Evolutionary conservation across 164 flowering plant species (phyloP).

Genomic region (Saururus chinensis): DNA sequence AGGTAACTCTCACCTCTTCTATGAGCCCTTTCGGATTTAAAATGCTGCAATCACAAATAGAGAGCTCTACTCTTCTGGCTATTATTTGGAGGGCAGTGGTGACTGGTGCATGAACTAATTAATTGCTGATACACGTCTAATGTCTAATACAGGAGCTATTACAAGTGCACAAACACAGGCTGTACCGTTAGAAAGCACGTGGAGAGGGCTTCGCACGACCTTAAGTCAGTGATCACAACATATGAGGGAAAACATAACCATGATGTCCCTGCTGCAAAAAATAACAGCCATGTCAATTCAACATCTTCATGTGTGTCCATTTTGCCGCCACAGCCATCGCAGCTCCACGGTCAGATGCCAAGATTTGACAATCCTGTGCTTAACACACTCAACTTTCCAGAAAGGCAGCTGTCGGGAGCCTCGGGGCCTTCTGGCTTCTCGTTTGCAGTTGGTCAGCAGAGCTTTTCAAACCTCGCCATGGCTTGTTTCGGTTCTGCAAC

Average conservation of each 20-base stretch:
- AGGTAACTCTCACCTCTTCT: constrained; percentile 27
- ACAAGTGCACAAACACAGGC: constrained; percentile 85
- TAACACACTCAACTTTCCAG: too few species aligned
- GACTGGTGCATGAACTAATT: too few species aligned
- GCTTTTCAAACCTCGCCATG: constrained; percentile 41
- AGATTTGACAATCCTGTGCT: constrained; percentile 38
- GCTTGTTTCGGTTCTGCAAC: constrained; percentile 34
- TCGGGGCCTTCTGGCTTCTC: constrained; percentile 42
- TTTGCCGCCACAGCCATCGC: constrained; percentile 46
- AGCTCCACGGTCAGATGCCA: constrained; percentile 29
- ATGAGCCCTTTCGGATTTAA: too few species aligned
- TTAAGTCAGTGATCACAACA: constrained; percentile 83
- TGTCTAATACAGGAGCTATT: constrained; percentile 85
- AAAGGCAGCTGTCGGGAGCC: constrained; percentile 48
- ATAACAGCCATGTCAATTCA: constrained; percentile 58
- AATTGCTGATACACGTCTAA: too few species aligned
- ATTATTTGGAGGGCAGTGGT: too few species aligned
- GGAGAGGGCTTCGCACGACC: constrained; percentile 87
- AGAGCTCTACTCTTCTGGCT: too few species aligned
- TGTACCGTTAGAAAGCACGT: constrained; percentile 88
- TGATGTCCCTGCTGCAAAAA: constrained; percentile 87
- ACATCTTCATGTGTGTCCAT: constrained; percentile 16
- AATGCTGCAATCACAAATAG: too few species aligned
- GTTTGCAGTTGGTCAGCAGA: constrained; percentile 42
- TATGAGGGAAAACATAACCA: constrained; percentile 95